Evolutionary conservation across 495 filamentous ascomycete genomes (phyloP).

Genomic region (Immersiella caudata): DNA sequence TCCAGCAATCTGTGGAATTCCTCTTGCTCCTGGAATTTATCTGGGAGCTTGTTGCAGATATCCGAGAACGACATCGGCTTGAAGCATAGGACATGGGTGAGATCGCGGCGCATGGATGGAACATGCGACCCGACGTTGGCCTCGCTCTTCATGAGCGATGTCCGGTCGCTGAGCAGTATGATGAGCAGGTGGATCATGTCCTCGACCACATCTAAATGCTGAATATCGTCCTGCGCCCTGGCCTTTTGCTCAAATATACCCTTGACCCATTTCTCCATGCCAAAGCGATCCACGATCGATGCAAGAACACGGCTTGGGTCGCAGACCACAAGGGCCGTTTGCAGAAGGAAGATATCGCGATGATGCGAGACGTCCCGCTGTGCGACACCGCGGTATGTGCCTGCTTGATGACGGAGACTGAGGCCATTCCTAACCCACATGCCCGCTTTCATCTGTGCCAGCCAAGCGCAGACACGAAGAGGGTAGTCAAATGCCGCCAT

Average conservation of each 20-base stretch:
- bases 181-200: conserved; percentile 95
- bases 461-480: conserved; percentile 89
- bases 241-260: conserved; percentile 71
- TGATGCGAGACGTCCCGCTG: conserved; percentile 91
- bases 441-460: conserved; percentile 95
- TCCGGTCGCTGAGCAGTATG: conserved; percentile 84
- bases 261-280: conserved; percentile 85
- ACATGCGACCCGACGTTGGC: conserved; percentile 67
- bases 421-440: conserved; percentile 99
- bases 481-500: conserved; percentile 92
- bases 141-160: conserved; percentile 70
- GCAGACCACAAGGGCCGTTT: conserved; percentile 86
- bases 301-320: conserved; percentile 83
- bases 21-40: conserved; percentile 80
- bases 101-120: conserved; percentile 79
- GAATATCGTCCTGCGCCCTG: conserved; percentile 73
- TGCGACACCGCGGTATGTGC: conserved; percentile 83
- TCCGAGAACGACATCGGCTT: conserved; percentile 94
- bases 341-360: conserved; percentile 91
- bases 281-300: conserved; percentile 87
- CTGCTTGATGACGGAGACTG: conserved; percentile 91
- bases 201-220: conserved; percentile 89
- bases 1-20: conserved; percentile 80
- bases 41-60: conserved; percentile 75
- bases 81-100: conserved; percentile 93